Evolutionary conservation across 805 yeast species (phyloP), one percentile per base, ranked within the genome.

Genomic region (Lipomyces anomalus): DNA sequence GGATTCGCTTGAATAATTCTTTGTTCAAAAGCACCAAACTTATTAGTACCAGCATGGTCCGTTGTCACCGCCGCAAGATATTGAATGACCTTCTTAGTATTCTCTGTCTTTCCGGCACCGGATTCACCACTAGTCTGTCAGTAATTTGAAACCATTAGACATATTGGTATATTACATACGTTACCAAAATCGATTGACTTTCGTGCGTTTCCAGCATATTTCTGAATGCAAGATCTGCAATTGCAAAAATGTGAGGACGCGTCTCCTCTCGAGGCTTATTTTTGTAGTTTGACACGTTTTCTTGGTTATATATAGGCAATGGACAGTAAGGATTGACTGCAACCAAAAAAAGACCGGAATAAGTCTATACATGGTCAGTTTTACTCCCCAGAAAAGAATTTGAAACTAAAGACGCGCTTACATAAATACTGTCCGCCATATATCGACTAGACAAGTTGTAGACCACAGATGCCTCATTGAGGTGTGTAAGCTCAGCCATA

Each of bases 111-210:
- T 43, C 99, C 99, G 0, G 99, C 98, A 55, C 99, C 99, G 21
- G 95, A 83, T 62, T 92, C 99, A 53, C 99, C 99, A 0, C 98
- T n/a, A n/a, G n/a, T n/a, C n/a, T n/a, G n/a, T n/a, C n/a, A n/a
- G n/a, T n/a, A n/a, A n/a, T n/a, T n/a, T n/a, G n/a, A n/a, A n/a
- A n/a, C n/a, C n/a, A n/a, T n/a, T n/a, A n/a, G n/a, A n/a, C n/a
- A n/a, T n/a, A n/a, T n/a, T n/a, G n/a, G n/a, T n/a, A n/a, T n/a
- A n/a, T n/a, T n/a, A n/a, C n/a, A n/a, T n/a, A n/a, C n/a, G n/a
- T 92, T n/a, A 92, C 97, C 40, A 92, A 70, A 44, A 92, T 87
- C 9, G 94, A 81, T 67, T 92, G 98, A 63, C 89, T 83, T 57
- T 79, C 79, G 41, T 69, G 72, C 53, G 83, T 80, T 9, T 74